Base-by-base conservation (phyloP, 768 basidiomycete genomes). In the Sporobolomyces roseus region DNA sequence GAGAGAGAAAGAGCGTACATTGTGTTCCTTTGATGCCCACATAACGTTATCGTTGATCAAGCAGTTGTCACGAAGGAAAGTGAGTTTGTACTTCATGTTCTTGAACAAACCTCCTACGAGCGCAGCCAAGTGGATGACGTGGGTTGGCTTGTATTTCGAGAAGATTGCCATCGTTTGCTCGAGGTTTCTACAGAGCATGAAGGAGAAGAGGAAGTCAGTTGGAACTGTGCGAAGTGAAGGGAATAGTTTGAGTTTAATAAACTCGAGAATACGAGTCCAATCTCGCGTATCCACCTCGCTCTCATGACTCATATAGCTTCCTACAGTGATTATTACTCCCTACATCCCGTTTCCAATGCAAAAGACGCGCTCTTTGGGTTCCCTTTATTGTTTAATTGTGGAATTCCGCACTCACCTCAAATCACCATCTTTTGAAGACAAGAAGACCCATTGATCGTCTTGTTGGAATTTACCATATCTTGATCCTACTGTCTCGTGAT, bases 71-170 rank as follows among this genome's bases (percentile, higher is more conserved):
- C 92, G 88, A 27, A 97, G 83, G 83, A 97, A 96, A 30, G 90
- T 90, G 63, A 89, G 83, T 88, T 97, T 96, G 81, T 88, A 87
- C 77, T 89, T 88, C 89, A 96, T 93, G 81, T 97, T 97, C 77
- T 85, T 88, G 83, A 94, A 98, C 25, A 97, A 82, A 16, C 93
- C 93, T 7, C 93, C 94, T 61, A 98, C 93, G 48, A 91, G 84
- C 8, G 93, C 93, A 41, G 93, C 93, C 52, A 96, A 85, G 81
- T 97, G 94, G 76, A 98, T 96, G 75, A 97, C 91, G 83, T 93
- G 88, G 1, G 91, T 94, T 0, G 94, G 93, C 76, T 90, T 88
- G 81, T 96, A 87, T 80, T 91, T 93, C 74, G 90, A 88, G 73
- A 89, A 96, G 71, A 72, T 65, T 30, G 71, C 71, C 61, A 61